A percentile compares a stretch with the other conserved stretches of the same genome.
Conservation (phyloP, 148 eudicot species). For the Diospyros lotus region DNA sequence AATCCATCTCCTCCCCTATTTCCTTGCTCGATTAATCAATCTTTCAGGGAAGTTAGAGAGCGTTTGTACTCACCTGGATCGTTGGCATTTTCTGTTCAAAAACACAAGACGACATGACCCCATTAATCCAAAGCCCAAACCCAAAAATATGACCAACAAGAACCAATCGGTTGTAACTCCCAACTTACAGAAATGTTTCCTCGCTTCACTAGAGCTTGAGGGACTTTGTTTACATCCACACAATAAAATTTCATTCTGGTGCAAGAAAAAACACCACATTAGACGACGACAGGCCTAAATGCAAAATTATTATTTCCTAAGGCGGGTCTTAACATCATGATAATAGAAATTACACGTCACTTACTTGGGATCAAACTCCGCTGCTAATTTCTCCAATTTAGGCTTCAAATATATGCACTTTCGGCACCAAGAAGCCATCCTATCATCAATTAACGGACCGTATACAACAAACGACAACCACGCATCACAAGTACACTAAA, state of each 20-base stretch:
- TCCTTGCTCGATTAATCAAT: background rate
- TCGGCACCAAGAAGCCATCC: conserved; percentile 95
- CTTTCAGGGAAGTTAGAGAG: background rate
- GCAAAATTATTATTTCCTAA: background rate
- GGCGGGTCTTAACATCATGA: background rate
- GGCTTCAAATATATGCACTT: conserved; percentile 96
- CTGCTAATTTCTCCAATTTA: conserved; percentile 88
- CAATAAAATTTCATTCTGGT: conserved; percentile 64
- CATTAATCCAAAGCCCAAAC: too few relatives aligned
- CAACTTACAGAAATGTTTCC: conserved; percentile 76
- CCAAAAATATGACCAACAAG: background rate
- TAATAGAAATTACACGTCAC: background rate
- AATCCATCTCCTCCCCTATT: too few relatives aligned
- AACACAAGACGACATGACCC: conserved; percentile 12
- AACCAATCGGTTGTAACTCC: background rate
- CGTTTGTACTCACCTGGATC: conserved; percentile 56
- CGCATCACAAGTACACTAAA: background rate
- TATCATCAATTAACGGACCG: conserved; percentile 12
- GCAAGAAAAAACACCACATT: background rate
- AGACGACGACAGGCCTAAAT: background rate
- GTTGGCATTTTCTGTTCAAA: conserved; percentile 90
- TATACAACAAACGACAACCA: background rate
- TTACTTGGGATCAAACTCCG: conserved; percentile 83
- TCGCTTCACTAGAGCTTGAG: conserved; percentile 81
- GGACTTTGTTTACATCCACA: conserved; percentile 94